These are phyloP conservation scores for Globisporangium heterothallicum DNA, from an alignment of 352 stramenopile genomes.

Conservation along the genomic window DNA sequence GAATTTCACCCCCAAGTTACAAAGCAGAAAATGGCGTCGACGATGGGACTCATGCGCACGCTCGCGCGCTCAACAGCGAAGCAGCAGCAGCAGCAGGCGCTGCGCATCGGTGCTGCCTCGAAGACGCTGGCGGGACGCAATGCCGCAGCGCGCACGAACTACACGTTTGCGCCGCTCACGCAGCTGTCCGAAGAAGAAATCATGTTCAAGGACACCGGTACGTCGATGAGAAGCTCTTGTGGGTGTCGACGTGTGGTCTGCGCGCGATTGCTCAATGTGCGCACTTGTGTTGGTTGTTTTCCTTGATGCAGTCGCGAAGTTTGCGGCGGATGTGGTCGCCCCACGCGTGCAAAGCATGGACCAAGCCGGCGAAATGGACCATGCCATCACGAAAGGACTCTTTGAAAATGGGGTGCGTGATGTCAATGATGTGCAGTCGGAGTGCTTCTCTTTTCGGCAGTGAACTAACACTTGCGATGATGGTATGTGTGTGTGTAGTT, in stretches of 20 bases:
- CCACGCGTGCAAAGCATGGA: constrained; percentile 93
- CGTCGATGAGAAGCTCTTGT: background rate
- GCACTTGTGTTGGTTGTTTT: background rate
- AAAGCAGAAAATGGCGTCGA: constrained; percentile 3
- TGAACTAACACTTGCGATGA: too few relatives aligned
- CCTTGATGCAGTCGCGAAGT: constrained; percentile 54
- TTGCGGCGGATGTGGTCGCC: constrained; percentile 78
- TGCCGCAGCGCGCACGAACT: constrained; percentile 13
- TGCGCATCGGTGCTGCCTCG: too few relatives aligned
- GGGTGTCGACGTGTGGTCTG: background rate
- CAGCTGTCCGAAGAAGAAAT: constrained; percentile 57
- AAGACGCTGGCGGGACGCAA: background rate
- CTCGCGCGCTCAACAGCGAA: background rate
- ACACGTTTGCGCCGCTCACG: constrained; percentile 37
- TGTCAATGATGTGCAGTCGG: constrained; percentile 2
- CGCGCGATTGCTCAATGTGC: background rate
- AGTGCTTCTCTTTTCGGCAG: too few relatives aligned
- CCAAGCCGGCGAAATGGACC: constrained; percentile 84
- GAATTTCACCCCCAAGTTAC: background rate
- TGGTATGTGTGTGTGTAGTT: constrained; percentile 33
- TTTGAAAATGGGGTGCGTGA: constrained; percentile 85
- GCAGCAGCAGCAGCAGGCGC: background rate
- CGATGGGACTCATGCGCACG: constrained; percentile 7
- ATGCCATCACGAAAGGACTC: constrained; percentile 85
- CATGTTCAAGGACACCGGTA: constrained; percentile 65